phyloP scores from a whole-genome alignment of 2,329 filamentous ascomycete genomes.

The Nothophoma quercina region DNA sequence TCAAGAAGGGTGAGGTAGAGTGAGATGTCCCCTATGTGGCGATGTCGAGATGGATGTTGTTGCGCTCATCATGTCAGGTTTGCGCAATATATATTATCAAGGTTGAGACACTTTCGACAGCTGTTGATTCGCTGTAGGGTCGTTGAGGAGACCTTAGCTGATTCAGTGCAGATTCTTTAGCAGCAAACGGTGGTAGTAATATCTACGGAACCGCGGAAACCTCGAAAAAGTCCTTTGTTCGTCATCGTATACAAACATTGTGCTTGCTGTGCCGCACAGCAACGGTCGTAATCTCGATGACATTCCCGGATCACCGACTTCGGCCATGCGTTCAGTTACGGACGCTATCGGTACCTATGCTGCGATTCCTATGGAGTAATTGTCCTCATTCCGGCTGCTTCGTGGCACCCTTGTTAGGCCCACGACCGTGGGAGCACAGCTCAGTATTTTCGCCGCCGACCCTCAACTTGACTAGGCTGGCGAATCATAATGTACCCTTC shows the following conservation, averaged over 20 bases:
- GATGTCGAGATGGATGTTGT: too few species aligned
- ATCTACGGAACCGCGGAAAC: neutral
- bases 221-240: neutral
- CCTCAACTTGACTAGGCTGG: neutral
- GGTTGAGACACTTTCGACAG: neutral
- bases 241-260: slow-evolving; percentile 8
- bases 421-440: slow-evolving; percentile 11
- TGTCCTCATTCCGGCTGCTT: slow-evolving; percentile 14
- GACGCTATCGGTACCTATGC: slow-evolving; percentile 2
- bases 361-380: slow-evolving; percentile 13
- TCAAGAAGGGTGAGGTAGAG: slow-evolving; percentile 17
- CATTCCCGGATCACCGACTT: slow-evolving; percentile 14
- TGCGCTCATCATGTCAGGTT: neutral
- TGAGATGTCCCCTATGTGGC: slow-evolving; percentile 1
- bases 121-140: neutral
- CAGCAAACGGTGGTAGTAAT: neutral
- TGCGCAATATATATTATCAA: slow-evolving; percentile 1
- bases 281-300: slow-evolving; percentile 14
- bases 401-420: slow-evolving; percentile 19
- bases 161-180: neutral
- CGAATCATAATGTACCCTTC: slow-evolving; percentile 8
- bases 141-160: neutral
- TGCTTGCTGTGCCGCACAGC: slow-evolving; percentile 1
- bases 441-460: slow-evolving; percentile 2
- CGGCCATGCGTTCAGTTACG: slow-evolving; percentile 6